Base-by-base conservation (phyloP, 2,329 filamentous ascomycete species). In the Pestalotiopsis sp. region DNA sequence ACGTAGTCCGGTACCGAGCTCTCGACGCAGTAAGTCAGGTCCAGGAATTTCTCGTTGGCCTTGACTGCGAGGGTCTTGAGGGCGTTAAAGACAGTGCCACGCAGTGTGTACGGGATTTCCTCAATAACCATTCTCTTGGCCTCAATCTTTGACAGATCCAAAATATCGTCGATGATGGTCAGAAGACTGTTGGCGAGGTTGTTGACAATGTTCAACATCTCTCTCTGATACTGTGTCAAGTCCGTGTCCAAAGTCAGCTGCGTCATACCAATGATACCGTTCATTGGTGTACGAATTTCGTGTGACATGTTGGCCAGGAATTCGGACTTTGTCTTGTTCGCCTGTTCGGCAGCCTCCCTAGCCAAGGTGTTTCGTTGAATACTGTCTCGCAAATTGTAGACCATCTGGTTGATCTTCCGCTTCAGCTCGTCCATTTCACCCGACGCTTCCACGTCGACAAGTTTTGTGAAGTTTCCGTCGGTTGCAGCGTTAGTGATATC, bases 401-500 rank as follows among this genome's bases (percentile, higher is more conserved):
- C 95, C 96, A 99, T 99, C 84, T 97, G 93, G 80, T 98, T 99
- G 87, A 99, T 98, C 86, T 98, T 98, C 76, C 95, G 91, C 83
- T 99, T 99, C 75, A 99, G 87, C 80, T 98, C 95, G 81, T 98
- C 96, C 96, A 99, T 98, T 81, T 99, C 96, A 72, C 96, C 96
- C 13, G 95, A 98, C 23, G 96, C 96, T 80, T 98, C 95, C 20
- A 99, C 95, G 62, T 96, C 97, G 79, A 99, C 95, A 69, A 97
- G 90, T 79, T 98, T 97, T 27, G 94, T 97, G 80, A 98, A 98
- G 81, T 99, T 95, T 72, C 96, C 96, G 78, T 97, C 95, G 69
- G 95, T 98, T 36, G 96, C 96, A 49, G 96, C 91, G 80, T 98
- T 97, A n/a, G 95, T 98, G 75, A 99, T 98, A 79, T 98, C 95